These are phyloP conservation scores for Hemileccinum rubropunctum DNA, from an alignment of 768 basidiomycete genomes.

Conservation along the genomic window DNA sequence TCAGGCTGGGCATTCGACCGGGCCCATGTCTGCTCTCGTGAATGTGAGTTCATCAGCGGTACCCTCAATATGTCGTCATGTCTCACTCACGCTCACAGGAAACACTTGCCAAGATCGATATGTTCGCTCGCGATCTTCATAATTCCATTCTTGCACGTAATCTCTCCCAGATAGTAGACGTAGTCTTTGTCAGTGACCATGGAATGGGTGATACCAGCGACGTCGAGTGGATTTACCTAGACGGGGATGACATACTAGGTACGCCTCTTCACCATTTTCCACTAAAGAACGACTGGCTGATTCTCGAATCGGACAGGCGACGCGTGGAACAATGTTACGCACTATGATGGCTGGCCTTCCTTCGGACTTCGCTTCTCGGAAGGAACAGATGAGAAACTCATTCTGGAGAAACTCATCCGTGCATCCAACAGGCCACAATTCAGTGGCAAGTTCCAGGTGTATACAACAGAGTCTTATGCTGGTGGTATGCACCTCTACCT, in stretches of 20 bases:
- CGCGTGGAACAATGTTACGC: conserved; percentile 33
- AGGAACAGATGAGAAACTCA: conserved; percentile 52
- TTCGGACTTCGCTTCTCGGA: conserved; percentile 78
- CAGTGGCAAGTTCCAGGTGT: conserved; percentile 63
- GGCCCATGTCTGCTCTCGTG: conserved; percentile 65
- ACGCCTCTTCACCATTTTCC: background rate
- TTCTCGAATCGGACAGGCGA: conserved; percentile 13
- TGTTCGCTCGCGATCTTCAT: conserved; percentile 70
- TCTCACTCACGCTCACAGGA: conserved; percentile 35
- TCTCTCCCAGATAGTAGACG: conserved; percentile 78
- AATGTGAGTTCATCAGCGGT: conserved; percentile 48
- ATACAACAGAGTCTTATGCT: conserved; percentile 22
- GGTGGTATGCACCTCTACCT: conserved; percentile 11
- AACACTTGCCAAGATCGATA: conserved; percentile 66
- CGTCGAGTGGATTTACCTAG: conserved; percentile 71
- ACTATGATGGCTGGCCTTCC: conserved; percentile 87
- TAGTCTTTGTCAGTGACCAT: conserved; percentile 88
- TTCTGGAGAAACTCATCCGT: conserved; percentile 51
- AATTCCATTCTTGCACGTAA: conserved; percentile 64
- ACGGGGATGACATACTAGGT: conserved; percentile 41
- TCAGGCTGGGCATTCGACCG: conserved; percentile 75
- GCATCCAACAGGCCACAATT: conserved; percentile 45
- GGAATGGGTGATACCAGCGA: conserved; percentile 92
- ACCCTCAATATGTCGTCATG: background rate
- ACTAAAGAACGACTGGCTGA: background rate